A percentile compares a stretch with the other conserved stretches of the same genome.
phyloP scores from a whole-genome alignment of 805 yeast genomes.

The Maudiozyma saulgeensis region DNA sequence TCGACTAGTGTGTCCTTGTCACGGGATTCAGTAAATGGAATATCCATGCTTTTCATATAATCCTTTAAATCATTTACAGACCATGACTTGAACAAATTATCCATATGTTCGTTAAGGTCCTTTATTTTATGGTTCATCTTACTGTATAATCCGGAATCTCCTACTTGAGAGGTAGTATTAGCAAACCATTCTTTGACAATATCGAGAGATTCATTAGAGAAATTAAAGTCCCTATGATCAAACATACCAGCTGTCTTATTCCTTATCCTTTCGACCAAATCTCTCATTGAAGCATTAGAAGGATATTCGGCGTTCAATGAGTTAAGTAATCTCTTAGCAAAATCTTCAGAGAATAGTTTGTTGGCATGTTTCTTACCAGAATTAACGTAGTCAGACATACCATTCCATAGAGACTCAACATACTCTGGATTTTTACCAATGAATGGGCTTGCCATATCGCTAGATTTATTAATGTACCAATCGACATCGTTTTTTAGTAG shows the following conservation, averaged over 20 bases:
- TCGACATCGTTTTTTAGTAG: slow-evolving; percentile 33
- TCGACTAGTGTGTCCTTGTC: slow-evolving; percentile 24
- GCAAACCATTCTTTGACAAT: slow-evolving; percentile 30
- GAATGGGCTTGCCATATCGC: slow-evolving; percentile 29
- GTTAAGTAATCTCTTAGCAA: too few species aligned
- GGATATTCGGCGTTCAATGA: too few species aligned
- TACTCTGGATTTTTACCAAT: slow-evolving; percentile 29
- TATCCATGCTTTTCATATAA: slow-evolving; percentile 25
- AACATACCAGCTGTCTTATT: neutral
- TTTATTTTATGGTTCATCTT: slow-evolving; percentile 9
- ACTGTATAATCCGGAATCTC: slow-evolving; percentile 7
- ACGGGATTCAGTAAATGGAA: slow-evolving; percentile 4
- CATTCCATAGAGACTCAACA: slow-evolving; percentile 20
- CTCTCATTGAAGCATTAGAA: too few species aligned
- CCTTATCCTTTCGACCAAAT: too few species aligned
- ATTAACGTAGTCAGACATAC: slow-evolving; percentile 6
- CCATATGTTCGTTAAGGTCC: slow-evolving; percentile 13
- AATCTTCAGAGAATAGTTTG: slow-evolving; percentile 10
- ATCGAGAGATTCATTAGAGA: neutral
- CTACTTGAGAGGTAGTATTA: slow-evolving; percentile 7
- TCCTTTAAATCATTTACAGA: slow-evolving; percentile 34
- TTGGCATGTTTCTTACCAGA: slow-evolving; percentile 18
- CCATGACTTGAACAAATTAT: slow-evolving; percentile 32
- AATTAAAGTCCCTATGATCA: neutral
- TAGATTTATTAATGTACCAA: slow-evolving; percentile 28